phyloP scores from a whole-genome alignment of 192 early-diverging fungal species.

The Chytriomyces confervae region DNA sequence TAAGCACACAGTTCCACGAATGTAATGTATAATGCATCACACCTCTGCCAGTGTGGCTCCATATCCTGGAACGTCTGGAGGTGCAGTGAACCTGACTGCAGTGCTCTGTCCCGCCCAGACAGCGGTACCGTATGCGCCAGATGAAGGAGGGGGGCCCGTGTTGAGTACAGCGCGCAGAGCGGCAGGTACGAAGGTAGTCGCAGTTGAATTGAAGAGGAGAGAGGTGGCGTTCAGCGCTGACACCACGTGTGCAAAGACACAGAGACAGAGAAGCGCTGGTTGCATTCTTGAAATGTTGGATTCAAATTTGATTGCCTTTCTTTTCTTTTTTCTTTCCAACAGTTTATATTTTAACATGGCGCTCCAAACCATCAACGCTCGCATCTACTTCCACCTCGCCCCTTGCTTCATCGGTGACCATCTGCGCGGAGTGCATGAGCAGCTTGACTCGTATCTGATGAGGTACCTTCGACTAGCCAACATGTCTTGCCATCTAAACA shows the following conservation, averaged over 20 bases:
- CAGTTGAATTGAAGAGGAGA: neutral
- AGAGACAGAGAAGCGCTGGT: neutral
- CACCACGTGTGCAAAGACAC: neutral
- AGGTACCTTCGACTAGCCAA: conserved; percentile 44
- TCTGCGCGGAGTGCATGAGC: conserved; percentile 65
- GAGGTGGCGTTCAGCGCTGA: neutral
- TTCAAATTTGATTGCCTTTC: neutral
- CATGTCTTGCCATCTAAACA: neutral
- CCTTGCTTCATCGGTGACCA: conserved; percentile 66
- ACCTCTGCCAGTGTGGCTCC: conserved; percentile 13
- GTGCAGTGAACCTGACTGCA: conserved; percentile 19
- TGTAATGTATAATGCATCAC: too few species aligned
- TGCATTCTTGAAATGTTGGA: neutral
- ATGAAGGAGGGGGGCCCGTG: conserved; percentile 28
- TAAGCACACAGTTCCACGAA: too few species aligned
- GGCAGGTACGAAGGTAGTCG: neutral
- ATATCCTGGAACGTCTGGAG: conserved; percentile 13
- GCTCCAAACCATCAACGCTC: conserved; percentile 30
- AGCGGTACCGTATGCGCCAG: conserved; percentile 21
- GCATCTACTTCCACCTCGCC: conserved; percentile 69
- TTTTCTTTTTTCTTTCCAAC: neutral
- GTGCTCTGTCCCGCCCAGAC: conserved; percentile 27
- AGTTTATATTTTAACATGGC: conserved; percentile 2
- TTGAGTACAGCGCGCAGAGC: conserved; percentile 24
- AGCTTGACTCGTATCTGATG: conserved; percentile 72